A percentile compares a stretch with the other conserved stretches of the same genome.
Evolutionary conservation across 805 yeast genomes (phyloP).

Genomic region (Sugiyamaella americana): DNA sequence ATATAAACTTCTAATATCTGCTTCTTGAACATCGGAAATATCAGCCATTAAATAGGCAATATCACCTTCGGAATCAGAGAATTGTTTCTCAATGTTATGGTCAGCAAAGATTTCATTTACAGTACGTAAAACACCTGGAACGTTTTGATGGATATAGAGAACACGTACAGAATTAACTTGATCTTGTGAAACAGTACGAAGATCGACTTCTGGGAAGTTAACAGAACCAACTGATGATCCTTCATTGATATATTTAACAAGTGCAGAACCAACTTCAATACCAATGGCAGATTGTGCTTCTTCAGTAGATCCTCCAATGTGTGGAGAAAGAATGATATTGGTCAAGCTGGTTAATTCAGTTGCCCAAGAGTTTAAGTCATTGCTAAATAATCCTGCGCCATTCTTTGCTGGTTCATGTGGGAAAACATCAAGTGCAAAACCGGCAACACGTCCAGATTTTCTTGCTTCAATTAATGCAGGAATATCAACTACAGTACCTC

Average conservation of each 20-base stretch:
- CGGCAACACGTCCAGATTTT: conserved; percentile 90
- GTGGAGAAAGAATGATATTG: conserved; percentile 91
- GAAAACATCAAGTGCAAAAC: conserved; percentile 94
- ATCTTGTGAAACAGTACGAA: conserved; percentile 85
- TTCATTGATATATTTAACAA: conserved; percentile 89
- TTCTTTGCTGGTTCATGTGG: conserved; percentile 97
- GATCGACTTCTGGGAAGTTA: conserved; percentile 96
- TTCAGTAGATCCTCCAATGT: conserved; percentile 98
- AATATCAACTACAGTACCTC: conserved; percentile 97
- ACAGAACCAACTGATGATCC: conserved; percentile 94
- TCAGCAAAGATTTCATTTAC: conserved; percentile 92
- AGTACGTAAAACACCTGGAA: conserved; percentile 96
- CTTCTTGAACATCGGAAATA: conserved; percentile 73
- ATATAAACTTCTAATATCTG: conserved; percentile 78
- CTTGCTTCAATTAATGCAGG: conserved; percentile 89
- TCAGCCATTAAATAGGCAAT: conserved; percentile 98
- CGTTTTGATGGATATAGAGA: conserved; percentile 92
- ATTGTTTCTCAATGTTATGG: conserved; percentile 96
- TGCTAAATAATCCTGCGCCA: conserved; percentile 72
- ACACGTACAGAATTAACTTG: conserved; percentile 81
- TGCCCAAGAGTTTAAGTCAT: conserved; percentile 75
- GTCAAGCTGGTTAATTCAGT: conserved; percentile 74
- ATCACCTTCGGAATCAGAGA: conserved; percentile 93
- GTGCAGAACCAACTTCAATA: conserved; percentile 82
- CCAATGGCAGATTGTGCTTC: conserved; percentile 99